Percentiles rank a stretch among this genome's conserved stretches.
Evolutionary conservation across 331 rosid species (phyloP).

Genomic region (Erythrophleum ivorense): DNA sequence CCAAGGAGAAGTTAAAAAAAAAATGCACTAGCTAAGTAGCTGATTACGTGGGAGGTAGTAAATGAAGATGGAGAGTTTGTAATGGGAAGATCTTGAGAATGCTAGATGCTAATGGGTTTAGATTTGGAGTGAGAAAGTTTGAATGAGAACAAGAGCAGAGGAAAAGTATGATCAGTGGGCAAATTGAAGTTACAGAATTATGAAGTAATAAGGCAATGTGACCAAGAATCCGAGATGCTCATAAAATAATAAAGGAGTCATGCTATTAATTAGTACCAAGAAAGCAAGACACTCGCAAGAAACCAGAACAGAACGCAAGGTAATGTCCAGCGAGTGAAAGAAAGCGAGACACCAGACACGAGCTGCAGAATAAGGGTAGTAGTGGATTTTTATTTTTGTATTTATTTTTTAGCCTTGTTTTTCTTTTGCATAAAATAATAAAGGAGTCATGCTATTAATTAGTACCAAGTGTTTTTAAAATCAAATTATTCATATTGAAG

Average conservation of each 20-base stretch:
- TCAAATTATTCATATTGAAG: too few species aligned
- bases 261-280: too few species aligned
- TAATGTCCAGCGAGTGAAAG: background rate
- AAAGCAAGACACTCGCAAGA: too few species aligned
- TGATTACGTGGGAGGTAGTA: background rate
- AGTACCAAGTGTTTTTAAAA: too few species aligned
- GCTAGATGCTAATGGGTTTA: background rate
- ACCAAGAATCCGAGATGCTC: background rate
- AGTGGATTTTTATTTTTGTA: too few species aligned
- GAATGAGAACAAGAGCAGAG: constrained; percentile 3
- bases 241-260: background rate
- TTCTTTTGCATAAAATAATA: too few species aligned
- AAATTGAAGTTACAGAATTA: too few species aligned
- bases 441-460: too few species aligned
- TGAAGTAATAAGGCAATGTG: background rate
- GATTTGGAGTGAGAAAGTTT: constrained; percentile 7
- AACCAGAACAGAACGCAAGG: too few species aligned
- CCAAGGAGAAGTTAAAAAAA: background rate
- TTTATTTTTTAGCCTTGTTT: too few species aligned
- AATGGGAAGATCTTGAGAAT: constrained; percentile 9
- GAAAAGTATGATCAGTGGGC: background rate
- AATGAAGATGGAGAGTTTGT: constrained; percentile 20
- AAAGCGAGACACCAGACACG: too few species aligned
- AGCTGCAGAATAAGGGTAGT: too few species aligned
- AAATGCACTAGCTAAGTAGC: constrained; percentile 11